Conservation (phyloP, 805 yeast species). For the Kuraishia molischiana region DNA sequence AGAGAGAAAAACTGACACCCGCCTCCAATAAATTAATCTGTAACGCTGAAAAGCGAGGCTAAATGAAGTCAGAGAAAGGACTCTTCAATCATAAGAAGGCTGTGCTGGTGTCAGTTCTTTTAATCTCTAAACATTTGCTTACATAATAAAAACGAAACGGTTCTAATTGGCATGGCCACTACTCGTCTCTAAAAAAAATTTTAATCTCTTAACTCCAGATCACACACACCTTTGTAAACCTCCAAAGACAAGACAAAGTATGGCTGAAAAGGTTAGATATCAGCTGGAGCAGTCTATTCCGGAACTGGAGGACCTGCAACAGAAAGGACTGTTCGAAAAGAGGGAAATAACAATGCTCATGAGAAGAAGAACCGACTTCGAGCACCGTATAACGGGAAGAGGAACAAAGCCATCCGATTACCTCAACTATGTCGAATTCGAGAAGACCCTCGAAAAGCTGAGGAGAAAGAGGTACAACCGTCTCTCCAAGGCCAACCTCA, state of each 20-base stretch:
- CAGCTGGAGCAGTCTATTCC: constrained; percentile 69
- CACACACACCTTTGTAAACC: too few species aligned
- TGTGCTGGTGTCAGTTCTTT: too few species aligned
- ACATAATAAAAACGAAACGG: too few species aligned
- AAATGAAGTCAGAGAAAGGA: too few species aligned
- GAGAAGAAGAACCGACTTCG: constrained; percentile 93
- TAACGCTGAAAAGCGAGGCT: too few species aligned
- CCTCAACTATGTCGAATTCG: constrained; percentile 71
- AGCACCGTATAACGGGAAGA: constrained; percentile 78
- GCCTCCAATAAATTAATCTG: too few species aligned
- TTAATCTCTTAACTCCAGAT: too few species aligned
- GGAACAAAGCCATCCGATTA: constrained; percentile 75
- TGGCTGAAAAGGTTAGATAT: constrained; percentile 37
- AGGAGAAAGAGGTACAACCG: constrained; percentile 64
- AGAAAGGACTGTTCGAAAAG: constrained; percentile 72
- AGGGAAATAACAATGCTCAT: constrained; percentile 76
- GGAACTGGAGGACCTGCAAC: constrained; percentile 80
- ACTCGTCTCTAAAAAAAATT: too few species aligned
- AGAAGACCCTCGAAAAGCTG: constrained; percentile 65
- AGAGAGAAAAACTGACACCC: too few species aligned
- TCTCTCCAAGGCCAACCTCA: constrained; percentile 40
- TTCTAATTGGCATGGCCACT: too few species aligned
- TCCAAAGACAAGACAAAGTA: constrained; percentile 4
- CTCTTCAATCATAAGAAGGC: too few species aligned
- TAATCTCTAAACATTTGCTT: too few species aligned